phyloP scores from a whole-genome alignment of 2,329 filamentous ascomycete genomes.

The Claviceps sp. region DNA sequence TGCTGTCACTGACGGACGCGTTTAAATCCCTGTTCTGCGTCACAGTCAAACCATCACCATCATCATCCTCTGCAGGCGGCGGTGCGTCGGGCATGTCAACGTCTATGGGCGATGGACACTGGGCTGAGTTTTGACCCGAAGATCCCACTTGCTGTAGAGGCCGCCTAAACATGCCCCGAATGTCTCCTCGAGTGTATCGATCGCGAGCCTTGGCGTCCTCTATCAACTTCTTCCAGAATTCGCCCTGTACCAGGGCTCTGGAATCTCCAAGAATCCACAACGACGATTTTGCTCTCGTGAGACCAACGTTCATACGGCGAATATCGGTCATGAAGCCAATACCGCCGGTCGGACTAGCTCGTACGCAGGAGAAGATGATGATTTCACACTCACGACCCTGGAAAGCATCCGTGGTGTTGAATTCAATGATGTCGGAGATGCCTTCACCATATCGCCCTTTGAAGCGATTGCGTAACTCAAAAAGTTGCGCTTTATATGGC shows the following conservation, averaged over 20 bases:
- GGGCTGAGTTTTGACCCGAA: conserved; percentile 8
- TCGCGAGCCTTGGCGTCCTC: conserved; percentile 63
- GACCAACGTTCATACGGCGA: conserved; percentile 96
- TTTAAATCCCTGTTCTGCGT: not conserved
- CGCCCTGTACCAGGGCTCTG: conserved; percentile 67
- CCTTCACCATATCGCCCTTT: conserved; percentile 54
- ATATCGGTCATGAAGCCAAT: conserved; percentile 99
- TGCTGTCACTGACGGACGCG: not conserved
- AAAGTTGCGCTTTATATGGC: conserved; percentile 88
- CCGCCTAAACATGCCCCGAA: conserved; percentile 34
- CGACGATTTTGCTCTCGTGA: conserved; percentile 92
- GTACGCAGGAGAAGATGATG: conserved; percentile 97
- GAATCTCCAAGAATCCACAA: conserved; percentile 95
- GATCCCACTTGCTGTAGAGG: conserved; percentile 25
- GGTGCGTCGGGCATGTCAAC: conserved; percentile 6
- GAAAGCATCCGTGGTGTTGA: conserved; percentile 98
- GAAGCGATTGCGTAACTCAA: conserved; percentile 67
- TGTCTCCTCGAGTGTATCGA: conserved; percentile 58
- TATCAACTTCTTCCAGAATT: conserved; percentile 83
- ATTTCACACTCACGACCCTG: conserved; percentile 94
- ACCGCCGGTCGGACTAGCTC: conserved; percentile 80
- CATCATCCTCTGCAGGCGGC: not conserved
- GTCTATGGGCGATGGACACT: conserved; percentile 2
- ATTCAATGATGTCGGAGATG: conserved; percentile 74
- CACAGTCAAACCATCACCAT: not conserved